Base-by-base conservation (phyloP, 108 stramenopile genomes). In the Mediolabrus comicus region DNA sequence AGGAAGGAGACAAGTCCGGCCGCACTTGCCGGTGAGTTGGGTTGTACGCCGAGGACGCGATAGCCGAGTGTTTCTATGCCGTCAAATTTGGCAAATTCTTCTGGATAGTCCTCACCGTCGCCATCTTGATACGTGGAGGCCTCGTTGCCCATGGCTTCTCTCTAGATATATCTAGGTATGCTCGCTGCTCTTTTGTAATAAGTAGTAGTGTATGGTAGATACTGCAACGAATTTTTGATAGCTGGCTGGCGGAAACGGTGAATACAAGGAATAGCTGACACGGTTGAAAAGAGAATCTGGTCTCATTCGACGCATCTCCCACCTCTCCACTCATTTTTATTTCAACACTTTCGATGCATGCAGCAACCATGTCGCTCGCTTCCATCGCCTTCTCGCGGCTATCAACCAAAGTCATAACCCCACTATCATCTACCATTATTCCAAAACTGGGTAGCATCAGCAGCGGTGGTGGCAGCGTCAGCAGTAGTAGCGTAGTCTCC, bases 1-100 rank as follows among this genome's bases (percentile, higher is more conserved):
- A 98, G 92, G 72, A 97, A 98, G 38, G 82, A 79, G 2, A 98
- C 97, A 0, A 98, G 79, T n/a, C 98, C 96, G 24, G 92, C 95
- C 19, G 82, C 67, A 25, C 83, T 76, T 13, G 98, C 96, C 4
- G 98, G 98, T 32, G 84, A 86, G 64, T 96, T 85, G 0, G 95
- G 92, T 72, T 98, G 98, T 3, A 98, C 97, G 3, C 97, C 98
- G 28, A 98, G 72, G 8, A 98, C 97, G 8, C 98, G 86, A 62
- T 97, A 98, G 34, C 98, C 98, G 31, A 90, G 67, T 9, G 91
- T 90, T 65, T 92, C 90, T 22, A 86, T 77, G 19, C 92, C 92
- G 39, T 92, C 89, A 66, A 90, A 92, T 64, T 84, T 59, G 33
- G 85, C 67, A 41, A 59, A 78, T 73, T 78, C 77, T 46, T 82